Percentiles rank a stretch among this genome's conserved stretches.
phyloP scores from a whole-genome alignment of 768 basidiomycete genomes.

The Cubamyces lactineus region DNA sequence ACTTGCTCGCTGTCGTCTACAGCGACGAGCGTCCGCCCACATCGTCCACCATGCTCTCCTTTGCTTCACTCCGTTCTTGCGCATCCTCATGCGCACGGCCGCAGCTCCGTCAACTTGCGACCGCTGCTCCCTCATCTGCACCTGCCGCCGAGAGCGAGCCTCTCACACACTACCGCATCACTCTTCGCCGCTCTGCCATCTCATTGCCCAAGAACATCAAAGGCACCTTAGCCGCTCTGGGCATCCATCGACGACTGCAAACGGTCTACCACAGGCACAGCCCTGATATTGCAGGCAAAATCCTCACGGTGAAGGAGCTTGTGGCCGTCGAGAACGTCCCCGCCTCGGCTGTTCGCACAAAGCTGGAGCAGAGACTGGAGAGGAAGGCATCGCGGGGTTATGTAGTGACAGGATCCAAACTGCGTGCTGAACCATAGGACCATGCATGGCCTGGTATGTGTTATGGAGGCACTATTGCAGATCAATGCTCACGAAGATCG shows the following conservation, averaged over 20 bases:
- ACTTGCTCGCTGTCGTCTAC: conserved; percentile 16
- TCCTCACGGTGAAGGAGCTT: conserved; percentile 86
- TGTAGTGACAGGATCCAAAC: conserved; percentile 47
- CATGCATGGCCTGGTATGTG: not conserved
- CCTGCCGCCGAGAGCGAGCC: conserved; percentile 29
- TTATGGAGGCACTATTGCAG: accelerated
- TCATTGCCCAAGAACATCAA: conserved; percentile 73
- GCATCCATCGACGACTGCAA: conserved; percentile 80
- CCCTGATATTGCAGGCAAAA: conserved; percentile 81
- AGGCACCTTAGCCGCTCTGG: conserved; percentile 79
- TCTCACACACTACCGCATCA: conserved; percentile 86
- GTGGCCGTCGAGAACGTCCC: conserved; percentile 88
- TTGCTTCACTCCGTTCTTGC: conserved; percentile 9
- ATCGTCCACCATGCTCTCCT: conserved; percentile 17
- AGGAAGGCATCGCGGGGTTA: conserved; percentile 73
- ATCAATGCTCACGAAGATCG: not conserved
- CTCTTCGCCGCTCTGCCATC: conserved; percentile 85
- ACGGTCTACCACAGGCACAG: conserved; percentile 81
- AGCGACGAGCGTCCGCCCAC: conserved; percentile 7
- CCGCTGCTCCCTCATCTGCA: conserved; percentile 1
- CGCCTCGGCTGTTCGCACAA: conserved; percentile 64
- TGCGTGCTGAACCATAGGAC: conserved; percentile 25
- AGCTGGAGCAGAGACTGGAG: conserved; percentile 66
- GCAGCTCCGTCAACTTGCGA: conserved; percentile 6
- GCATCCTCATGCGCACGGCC: not conserved